These are phyloP conservation scores for Acacia confusa DNA, from an alignment of 306 rosid species.

Conservation along the genomic window DNA sequence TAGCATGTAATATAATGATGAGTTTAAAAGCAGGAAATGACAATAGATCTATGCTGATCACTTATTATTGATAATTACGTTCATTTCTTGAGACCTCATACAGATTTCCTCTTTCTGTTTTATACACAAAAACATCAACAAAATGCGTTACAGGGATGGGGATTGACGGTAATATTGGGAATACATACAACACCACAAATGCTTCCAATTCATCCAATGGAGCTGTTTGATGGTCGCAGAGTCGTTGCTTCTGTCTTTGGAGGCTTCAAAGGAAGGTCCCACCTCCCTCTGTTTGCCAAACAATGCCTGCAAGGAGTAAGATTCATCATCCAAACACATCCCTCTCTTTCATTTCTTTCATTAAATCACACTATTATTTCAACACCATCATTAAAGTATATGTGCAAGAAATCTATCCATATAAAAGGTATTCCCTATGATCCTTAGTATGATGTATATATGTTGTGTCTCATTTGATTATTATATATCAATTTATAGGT, in stretches of 20 bases:
- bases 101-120: too few species aligned
- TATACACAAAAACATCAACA: neutral
- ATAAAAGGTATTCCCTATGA: too few species aligned
- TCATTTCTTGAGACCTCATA: too few species aligned
- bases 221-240: constrained; percentile 48
- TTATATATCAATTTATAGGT: too few species aligned
- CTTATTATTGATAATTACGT: too few species aligned
- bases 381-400: too few species aligned
- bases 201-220: constrained; percentile 72
- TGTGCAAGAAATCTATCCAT: too few species aligned
- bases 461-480: too few species aligned
- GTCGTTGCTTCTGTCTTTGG: constrained; percentile 50
- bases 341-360: neutral
- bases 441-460: too few species aligned
- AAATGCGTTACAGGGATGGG: constrained; percentile 51
- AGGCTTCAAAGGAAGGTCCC: constrained; percentile 63
- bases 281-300: constrained; percentile 54
- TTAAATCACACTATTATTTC: neutral
- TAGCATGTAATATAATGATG: too few species aligned
- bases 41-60: too few species aligned
- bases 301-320: constrained; percentile 58
- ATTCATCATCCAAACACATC: neutral
- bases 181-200: constrained; percentile 44
- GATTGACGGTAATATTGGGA: constrained; percentile 54
- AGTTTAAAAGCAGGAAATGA: too few species aligned